Evolutionary conservation across 176 grass and related monocot genomes (phyloP).

Genomic region (Carex parvula): DNA sequence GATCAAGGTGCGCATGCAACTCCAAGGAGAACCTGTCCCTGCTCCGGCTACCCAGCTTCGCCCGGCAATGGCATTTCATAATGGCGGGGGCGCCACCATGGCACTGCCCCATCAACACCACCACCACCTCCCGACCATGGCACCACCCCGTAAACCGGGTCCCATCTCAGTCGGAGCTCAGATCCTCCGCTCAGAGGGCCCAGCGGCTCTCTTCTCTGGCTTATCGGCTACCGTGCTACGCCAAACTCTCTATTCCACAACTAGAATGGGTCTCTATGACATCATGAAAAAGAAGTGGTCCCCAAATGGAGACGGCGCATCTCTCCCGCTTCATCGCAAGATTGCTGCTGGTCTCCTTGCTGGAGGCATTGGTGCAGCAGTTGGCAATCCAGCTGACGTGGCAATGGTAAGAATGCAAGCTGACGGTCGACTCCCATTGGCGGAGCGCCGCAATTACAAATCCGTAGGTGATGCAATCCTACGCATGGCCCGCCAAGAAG

Average conservation of each 20-base stretch:
- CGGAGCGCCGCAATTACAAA: constrained; percentile 80
- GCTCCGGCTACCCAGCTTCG: constrained; percentile 28
- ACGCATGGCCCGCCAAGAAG: constrained; percentile 62
- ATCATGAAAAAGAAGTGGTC: constrained; percentile 78
- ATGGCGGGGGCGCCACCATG: constrained; percentile 15
- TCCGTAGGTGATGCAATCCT: constrained; percentile 71
- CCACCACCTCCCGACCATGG: constrained; percentile 15
- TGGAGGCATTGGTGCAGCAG: constrained; percentile 71
- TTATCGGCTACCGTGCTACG: constrained; percentile 77
- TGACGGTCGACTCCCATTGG: constrained; percentile 64
- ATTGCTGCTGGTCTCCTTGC: constrained; percentile 62
- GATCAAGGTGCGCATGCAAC: constrained; percentile 92
- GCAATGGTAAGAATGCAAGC: constrained; percentile 99
- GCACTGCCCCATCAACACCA: constrained; percentile 34
- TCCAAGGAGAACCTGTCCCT: constrained; percentile 50
- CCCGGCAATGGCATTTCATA: constrained; percentile 60
- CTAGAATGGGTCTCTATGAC: constrained; percentile 92
- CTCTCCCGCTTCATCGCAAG: constrained; percentile 67
- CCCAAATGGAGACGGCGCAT: constrained; percentile 34
- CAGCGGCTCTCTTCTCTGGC: constrained; percentile 63
- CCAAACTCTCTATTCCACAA: constrained; percentile 94
- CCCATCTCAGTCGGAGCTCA: constrained; percentile 63
- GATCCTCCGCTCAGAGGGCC: constrained; percentile 81
- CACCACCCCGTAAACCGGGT: constrained; percentile 46
- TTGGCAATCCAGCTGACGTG: constrained; percentile 87